Evolutionary conservation across 495 filamentous ascomycete genomes (phyloP).

Genomic region (Evernia prunastri): DNA sequence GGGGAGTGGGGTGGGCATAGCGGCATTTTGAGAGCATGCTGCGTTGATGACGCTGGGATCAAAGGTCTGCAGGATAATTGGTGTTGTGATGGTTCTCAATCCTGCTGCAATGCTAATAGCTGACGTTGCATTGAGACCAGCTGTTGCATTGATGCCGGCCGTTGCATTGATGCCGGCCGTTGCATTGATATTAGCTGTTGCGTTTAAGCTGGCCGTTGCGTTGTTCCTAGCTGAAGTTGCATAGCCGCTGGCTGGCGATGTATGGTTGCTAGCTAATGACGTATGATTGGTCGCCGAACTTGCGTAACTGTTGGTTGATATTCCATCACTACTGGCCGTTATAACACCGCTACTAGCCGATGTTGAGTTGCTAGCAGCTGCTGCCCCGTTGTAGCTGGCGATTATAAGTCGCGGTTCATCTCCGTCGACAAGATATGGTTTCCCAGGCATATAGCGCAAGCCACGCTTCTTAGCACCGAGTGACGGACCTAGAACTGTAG

Average conservation of each 20-base stretch:
- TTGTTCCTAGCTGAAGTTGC: background rate
- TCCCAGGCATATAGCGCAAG: background rate
- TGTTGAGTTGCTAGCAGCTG: background rate
- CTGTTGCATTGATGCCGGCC: background rate
- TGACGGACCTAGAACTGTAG: background rate
- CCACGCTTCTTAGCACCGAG: slow-evolving; percentile 2
- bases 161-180: slow-evolving; percentile 2
- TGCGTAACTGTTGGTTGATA: background rate
- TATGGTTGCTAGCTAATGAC: background rate
- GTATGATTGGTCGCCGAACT: background rate
- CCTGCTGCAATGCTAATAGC: background rate
- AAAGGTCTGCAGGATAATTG: slow-evolving; percentile 13
- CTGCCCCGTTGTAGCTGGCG: background rate
- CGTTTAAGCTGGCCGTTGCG: background rate
- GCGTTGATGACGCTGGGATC: slow-evolving; percentile 10
- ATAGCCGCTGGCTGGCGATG: background rate
- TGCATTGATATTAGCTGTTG: background rate
- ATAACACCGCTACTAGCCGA: background rate
- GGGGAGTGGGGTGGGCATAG: background rate
- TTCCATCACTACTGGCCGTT: background rate
- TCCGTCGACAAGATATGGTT: background rate
- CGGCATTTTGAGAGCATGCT: slow-evolving; percentile 14
- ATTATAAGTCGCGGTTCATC: background rate
- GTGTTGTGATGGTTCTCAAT: slow-evolving; percentile 9
- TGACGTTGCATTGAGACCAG: background rate